Evolutionary conservation across 352 stramenopile genomes (phyloP).

Genomic region (Pythium aphanidermatum): DNA sequence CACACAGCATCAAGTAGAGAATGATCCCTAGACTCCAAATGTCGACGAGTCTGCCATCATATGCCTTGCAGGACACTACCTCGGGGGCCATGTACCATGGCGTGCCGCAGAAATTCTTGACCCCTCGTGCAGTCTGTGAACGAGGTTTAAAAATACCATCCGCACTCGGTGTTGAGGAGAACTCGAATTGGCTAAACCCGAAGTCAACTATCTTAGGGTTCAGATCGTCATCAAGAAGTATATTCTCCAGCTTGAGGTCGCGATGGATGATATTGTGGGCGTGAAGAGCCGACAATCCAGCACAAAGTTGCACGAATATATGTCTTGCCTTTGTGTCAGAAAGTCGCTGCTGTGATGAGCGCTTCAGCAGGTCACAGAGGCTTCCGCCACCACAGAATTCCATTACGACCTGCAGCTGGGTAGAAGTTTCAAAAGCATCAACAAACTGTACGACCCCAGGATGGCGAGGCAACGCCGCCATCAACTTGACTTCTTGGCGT

Average conservation of each 20-base stretch:
- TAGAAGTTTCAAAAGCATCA: conserved; percentile 54
- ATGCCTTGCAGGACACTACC: conserved; percentile 43
- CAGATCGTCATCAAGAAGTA: conserved; percentile 38
- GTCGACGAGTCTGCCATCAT: conserved; percentile 46
- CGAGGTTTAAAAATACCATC: conserved; percentile 21
- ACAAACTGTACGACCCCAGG: conserved; percentile 44
- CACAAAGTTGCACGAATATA: conserved; percentile 39
- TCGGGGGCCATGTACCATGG: conserved; percentile 80
- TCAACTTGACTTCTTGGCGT: conserved; percentile 43
- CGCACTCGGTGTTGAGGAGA: conserved; percentile 22
- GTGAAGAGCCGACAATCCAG: conserved; percentile 38
- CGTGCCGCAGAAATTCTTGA: conserved; percentile 75
- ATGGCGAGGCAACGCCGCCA: conserved; percentile 31
- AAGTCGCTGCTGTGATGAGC: conserved; percentile 25
- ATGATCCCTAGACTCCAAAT: conserved; percentile 58
- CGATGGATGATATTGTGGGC: conserved; percentile 52
- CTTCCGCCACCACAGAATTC: conserved; percentile 34
- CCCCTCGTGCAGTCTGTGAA: conserved; percentile 23
- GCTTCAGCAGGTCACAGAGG: conserved; percentile 38
- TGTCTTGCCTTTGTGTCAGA: conserved; percentile 24
- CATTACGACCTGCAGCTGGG: conserved; percentile 50
- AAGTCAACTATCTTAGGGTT: conserved; percentile 57
- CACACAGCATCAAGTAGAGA: conserved; percentile 41
- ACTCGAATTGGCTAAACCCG: conserved; percentile 58
- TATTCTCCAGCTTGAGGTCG: conserved; percentile 76